Base-by-base conservation (phyloP, 78 protist genomes). In the Dictyostelium capitatum region DNA sequence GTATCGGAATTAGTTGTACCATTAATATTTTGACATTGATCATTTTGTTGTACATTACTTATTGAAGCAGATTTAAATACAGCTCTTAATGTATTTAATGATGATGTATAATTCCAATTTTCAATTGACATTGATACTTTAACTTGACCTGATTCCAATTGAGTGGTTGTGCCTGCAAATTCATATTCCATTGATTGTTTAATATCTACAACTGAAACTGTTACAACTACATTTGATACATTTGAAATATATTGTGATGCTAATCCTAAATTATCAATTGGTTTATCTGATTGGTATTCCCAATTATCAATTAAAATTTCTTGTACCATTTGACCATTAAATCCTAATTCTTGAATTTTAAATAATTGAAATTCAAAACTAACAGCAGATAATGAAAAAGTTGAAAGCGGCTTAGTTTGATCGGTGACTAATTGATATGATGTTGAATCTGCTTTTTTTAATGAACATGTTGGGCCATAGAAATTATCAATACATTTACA, bases 161-260 rank as follows among this genome's bases (percentile, higher is more conserved):
- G 37, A 11, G 11, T 37, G 3, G 81, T 53, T 4, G 20, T 32
- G 7, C 92, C 92, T 28, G 92, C 92, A 74, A 84, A 84, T 41
- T 56, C 69, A 54, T 50, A 51, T 1, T 80, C 59, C 19, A 37
- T 48, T 1, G 80, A 30, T 28, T 53, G 17, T 7, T 10, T 17
- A 23, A 53, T 48, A 30, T 72, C 54, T 0, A 43, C 41, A 0
- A 47, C 79, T 3, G 32, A 23, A 10, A 72, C 81, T 2, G 37
- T 41, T 1, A 72, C 74, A 11, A 32, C 17, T 0, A 25, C 75
- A 5, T 19, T 37, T 11, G 81, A 28, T 17, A 15, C 53, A 37
- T 67, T 51, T 5, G 80, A 25, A 37, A 3, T 10, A 37, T 56
- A 54, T 10, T 6, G 11, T 15, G 53, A 23, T 1, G 64, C 47